Percentiles rank a stretch among this genome's conserved stretches.
These are phyloP conservation scores for Mycena metata DNA, from an alignment of 768 basidiomycete species.

Conservation along the genomic window DNA sequence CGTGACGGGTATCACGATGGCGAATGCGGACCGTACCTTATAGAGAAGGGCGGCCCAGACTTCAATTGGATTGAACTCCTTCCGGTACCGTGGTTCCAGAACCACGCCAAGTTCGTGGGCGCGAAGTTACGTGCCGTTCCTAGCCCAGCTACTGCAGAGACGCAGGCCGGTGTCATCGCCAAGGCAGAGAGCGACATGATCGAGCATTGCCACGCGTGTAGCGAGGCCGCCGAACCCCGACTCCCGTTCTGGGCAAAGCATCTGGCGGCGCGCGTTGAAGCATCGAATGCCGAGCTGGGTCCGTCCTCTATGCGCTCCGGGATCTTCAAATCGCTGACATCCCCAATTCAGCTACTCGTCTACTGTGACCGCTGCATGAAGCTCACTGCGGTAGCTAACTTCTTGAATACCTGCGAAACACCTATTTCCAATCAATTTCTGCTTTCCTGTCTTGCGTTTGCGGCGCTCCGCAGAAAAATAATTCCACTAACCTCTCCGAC, in stretches of 20 bases:
- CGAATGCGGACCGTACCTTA: slow-evolving; percentile 2
- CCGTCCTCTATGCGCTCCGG: not conserved
- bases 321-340: no score
- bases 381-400: no score
- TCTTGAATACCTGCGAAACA: no score
- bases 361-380: no score
- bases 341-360: no score
- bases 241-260: slow-evolving; percentile 7
- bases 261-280: slow-evolving; percentile 9
- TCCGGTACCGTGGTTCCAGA: slow-evolving; percentile 8
- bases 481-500: no score
- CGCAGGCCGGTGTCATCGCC: slow-evolving; percentile 1
- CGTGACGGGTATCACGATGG: not conserved
- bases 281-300: slow-evolving; percentile 14
- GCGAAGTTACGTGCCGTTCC: not conserved
- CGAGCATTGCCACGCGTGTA: slow-evolving; percentile 3
- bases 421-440: no score
- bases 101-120: not conserved
- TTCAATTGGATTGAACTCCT: slow-evolving; percentile 1
- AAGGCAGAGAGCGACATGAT: not conserved
- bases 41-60: not conserved
- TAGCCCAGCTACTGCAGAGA: not conserved
- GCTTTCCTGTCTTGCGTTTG: no score
- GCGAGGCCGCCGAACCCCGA: not conserved
- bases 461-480: no score